Conservation (phyloP, 73 alveolate species). For the Paramecium tetraurelia region DNA sequence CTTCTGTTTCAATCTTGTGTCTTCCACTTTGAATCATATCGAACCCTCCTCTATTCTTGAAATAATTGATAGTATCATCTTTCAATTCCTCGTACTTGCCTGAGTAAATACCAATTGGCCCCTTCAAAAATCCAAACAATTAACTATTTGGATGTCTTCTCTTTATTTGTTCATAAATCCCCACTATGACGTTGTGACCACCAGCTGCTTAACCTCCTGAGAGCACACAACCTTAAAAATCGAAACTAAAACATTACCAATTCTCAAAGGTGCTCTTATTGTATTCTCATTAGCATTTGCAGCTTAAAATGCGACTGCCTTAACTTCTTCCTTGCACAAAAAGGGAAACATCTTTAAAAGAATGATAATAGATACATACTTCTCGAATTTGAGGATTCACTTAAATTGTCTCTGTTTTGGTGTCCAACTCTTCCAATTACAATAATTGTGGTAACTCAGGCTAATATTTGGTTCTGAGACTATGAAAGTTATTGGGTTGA, state of each 20-base stretch:
- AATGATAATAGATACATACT: background rate
- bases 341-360: constrained; percentile 6
- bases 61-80: constrained; percentile 88
- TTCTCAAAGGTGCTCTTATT: constrained; percentile 19
- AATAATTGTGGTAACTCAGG: constrained; percentile 37
- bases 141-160: constrained; percentile 80
- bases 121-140: constrained; percentile 93
- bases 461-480: background rate
- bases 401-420: background rate
- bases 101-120: constrained; percentile 96
- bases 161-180: constrained; percentile 90
- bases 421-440: background rate
- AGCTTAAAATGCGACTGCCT: background rate
- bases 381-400: constrained; percentile 3
- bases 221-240: constrained; percentile 62
- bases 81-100: constrained; percentile 85
- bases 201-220: constrained; percentile 99
- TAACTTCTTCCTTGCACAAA: background rate
- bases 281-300: constrained; percentile 23
- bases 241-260: background rate
- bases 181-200: constrained; percentile 98
- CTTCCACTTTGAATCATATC: constrained; percentile 98
- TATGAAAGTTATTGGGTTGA: constrained; percentile 26
- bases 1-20: constrained; percentile 84
- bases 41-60: constrained; percentile 98